These are phyloP conservation scores for Dictyophora rubrovolvata DNA, from an alignment of 768 basidiomycete genomes.

Conservation along the genomic window DNA sequence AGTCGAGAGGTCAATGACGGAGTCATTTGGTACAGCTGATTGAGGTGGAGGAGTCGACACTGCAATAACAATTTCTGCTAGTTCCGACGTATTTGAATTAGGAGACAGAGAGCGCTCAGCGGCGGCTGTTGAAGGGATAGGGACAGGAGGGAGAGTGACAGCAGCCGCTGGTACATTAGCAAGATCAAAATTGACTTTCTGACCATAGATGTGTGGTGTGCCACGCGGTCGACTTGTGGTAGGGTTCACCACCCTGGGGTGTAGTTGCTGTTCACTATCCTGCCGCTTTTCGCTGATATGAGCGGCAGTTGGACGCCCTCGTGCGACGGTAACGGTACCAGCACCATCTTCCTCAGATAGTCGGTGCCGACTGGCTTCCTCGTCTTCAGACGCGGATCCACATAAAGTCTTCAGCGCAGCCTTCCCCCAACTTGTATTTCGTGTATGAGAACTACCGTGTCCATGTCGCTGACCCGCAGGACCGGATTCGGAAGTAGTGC, in stretches of 20 bases:
- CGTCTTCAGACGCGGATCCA: neutral
- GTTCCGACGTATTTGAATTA: conserved; percentile 1
- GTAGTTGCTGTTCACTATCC: neutral
- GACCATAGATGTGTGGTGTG: neutral
- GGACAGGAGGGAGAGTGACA: neutral
- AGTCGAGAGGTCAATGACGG: conserved; percentile 15
- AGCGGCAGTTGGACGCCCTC: neutral
- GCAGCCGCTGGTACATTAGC: neutral
- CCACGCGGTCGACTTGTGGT: too few relatives aligned
- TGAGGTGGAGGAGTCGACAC: conserved; percentile 27
- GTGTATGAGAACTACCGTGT: neutral
- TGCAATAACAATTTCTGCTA: conserved; percentile 27
- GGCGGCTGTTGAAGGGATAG: neutral
- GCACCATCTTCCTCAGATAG: neutral
- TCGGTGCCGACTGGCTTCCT: neutral
- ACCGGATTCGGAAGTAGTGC: neutral
- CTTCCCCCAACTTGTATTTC: conserved; percentile 6
- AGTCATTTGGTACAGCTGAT: conserved; percentile 15
- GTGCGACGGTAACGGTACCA: neutral
- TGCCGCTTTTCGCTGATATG: neutral
- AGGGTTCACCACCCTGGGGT: too few relatives aligned
- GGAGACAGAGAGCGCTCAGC: neutral
- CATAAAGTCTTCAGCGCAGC: neutral
- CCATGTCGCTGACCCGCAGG: neutral
- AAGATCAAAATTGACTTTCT: neutral